A percentile compares a stretch with the other conserved stretches of the same genome.
phyloP scores from a whole-genome alignment of 2,329 filamentous ascomycete species.

The Bipolaris zeicola region DNA sequence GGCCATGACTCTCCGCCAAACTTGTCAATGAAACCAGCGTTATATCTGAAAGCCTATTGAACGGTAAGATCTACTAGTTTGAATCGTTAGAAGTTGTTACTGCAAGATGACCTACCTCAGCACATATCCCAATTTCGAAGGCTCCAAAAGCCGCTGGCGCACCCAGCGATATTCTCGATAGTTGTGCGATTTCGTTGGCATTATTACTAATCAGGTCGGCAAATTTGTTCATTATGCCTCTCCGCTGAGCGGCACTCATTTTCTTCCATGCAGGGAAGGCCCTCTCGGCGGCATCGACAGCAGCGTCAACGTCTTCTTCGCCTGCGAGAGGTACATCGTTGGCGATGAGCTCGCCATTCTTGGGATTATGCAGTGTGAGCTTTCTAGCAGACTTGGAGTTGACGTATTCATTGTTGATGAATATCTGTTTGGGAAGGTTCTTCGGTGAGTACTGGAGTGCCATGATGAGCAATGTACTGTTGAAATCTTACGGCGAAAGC shows the following conservation, averaged over 20 bases:
- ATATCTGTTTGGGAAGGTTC: slow-evolving; percentile 49
- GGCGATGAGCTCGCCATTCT: slow-evolving; percentile 57
- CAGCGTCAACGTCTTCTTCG: slow-evolving; percentile 53
- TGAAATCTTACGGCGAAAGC: neutral
- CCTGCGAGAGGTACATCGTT: slow-evolving; percentile 55
- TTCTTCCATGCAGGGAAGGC: slow-evolving; percentile 55
- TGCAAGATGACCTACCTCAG: slow-evolving; percentile 31
- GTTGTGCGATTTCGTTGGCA: slow-evolving; percentile 28
- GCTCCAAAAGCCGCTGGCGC: slow-evolving; percentile 53
- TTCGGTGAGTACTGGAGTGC: slow-evolving; percentile 42
- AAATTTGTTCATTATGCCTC: slow-evolving; percentile 42
- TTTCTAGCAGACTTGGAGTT: slow-evolving; percentile 51
- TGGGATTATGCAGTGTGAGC: slow-evolving; percentile 57
- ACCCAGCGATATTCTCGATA: slow-evolving; percentile 55
- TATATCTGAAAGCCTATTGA: slow-evolving; percentile 41
- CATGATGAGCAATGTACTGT: slow-evolving; percentile 20
- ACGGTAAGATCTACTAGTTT: slow-evolving; percentile 12
- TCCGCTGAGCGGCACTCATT: slow-evolving; percentile 29
- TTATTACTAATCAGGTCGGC: slow-evolving; percentile 40
- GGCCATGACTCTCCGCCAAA: slow-evolving; percentile 47
- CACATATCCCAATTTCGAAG: slow-evolving; percentile 51
- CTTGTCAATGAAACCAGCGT: slow-evolving; percentile 44
- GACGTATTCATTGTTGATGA: slow-evolving; percentile 49
- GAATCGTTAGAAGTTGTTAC: neutral
- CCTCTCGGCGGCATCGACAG: slow-evolving; percentile 56